Evolutionary conservation across 805 yeast genomes (phyloP).

Genomic region (Teunomyces panamensis): DNA sequence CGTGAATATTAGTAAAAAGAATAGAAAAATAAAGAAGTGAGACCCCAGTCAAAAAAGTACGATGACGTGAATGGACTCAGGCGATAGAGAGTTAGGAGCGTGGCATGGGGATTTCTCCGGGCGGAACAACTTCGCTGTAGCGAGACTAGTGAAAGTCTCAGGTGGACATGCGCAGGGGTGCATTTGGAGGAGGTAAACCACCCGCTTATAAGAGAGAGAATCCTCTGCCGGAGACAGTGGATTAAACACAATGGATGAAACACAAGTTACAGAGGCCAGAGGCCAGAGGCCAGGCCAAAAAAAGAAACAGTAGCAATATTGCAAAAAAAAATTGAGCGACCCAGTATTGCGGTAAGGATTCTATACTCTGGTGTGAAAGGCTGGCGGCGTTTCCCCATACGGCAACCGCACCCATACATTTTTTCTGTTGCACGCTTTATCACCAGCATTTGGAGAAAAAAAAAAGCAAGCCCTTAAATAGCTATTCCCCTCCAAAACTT

Average conservation of each 20-base stretch:
- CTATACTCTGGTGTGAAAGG: neutral
- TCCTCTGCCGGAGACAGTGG: too few relatives aligned
- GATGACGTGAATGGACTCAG: too few relatives aligned
- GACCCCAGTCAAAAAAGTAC: neutral
- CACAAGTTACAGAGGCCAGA: too few relatives aligned
- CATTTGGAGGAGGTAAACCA: too few relatives aligned
- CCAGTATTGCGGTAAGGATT: neutral
- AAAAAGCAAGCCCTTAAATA: slow-evolving; percentile 2
- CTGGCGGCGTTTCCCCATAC: neutral
- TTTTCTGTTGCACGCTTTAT: neutral
- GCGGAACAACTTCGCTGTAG: neutral
- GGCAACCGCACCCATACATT: neutral
- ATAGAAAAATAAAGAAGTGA: neutral
- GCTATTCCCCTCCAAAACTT: neutral
- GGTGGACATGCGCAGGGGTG: too few relatives aligned
- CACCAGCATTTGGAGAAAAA: neutral
- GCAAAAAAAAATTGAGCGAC: neutral
- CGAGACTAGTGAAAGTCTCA: too few relatives aligned
- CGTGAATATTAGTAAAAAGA: neutral
- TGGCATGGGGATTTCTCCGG: neutral
- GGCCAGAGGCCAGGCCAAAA: too few relatives aligned
- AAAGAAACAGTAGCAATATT: too few relatives aligned
- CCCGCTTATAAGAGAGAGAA: too few relatives aligned
- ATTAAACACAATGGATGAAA: too few relatives aligned
- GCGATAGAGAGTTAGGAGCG: neutral